Conservation (phyloP, 306 rosid genomes). For the Rosa multiflora region DNA sequence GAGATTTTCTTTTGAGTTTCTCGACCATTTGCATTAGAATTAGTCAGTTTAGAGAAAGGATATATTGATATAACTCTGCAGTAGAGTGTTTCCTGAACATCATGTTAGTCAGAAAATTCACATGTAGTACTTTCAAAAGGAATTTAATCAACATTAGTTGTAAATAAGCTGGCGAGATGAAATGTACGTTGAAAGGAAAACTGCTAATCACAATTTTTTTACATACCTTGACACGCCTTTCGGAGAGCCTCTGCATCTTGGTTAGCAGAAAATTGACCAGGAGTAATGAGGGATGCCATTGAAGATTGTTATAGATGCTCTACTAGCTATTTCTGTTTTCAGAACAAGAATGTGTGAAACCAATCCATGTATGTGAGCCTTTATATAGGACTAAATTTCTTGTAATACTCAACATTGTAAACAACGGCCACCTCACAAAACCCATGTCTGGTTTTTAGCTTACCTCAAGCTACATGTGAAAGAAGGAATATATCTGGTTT, state of each 20-base stretch:
- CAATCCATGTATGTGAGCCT: neutral
- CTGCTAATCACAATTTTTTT: neutral
- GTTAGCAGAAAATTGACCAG: conserved; percentile 34
- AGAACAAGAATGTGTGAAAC: neutral
- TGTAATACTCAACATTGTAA: neutral
- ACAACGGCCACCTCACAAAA: neutral
- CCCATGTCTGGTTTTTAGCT: neutral
- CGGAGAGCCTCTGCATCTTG: conserved; percentile 69
- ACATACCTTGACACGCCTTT: conserved; percentile 58
- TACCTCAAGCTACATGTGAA: neutral
- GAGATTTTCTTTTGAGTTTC: too few relatives aligned
- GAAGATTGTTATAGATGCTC: neutral
- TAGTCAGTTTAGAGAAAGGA: too few relatives aligned
- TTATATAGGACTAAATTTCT: neutral
- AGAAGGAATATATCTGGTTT: neutral
- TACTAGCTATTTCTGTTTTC: neutral
- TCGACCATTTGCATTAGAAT: too few relatives aligned
- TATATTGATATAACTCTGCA: too few relatives aligned
- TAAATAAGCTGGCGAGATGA: too few relatives aligned
- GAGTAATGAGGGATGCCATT: conserved; percentile 55
- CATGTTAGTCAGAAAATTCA: too few relatives aligned
- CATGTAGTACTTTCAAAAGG: too few relatives aligned
- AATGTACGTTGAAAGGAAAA: too few relatives aligned
- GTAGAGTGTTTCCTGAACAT: too few relatives aligned
- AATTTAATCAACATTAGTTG: too few relatives aligned